phyloP scores from a whole-genome alignment of 2,329 filamentous ascomycete genomes.

The Penicillium aurantiogriseum region DNA sequence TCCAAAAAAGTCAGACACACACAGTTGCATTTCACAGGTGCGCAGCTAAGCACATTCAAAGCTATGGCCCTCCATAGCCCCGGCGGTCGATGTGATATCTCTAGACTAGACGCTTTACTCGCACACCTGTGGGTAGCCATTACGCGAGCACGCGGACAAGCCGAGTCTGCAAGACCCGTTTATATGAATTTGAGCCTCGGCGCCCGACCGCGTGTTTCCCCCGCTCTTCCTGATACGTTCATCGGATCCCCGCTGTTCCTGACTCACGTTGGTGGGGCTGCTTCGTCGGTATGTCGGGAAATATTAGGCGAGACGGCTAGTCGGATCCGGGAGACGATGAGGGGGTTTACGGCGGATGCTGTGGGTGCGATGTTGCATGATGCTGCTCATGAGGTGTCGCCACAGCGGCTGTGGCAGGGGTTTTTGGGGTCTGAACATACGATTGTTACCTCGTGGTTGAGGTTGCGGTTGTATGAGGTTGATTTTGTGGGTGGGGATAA shows the following conservation, averaged over 20 bases:
- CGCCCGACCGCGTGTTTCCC: slow-evolving; percentile 39
- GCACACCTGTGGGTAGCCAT: slow-evolving; percentile 3
- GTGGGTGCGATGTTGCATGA: slow-evolving; percentile 46
- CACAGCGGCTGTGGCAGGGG: slow-evolving; percentile 51
- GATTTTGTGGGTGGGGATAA: slow-evolving; percentile 37
- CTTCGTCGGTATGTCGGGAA: background rate
- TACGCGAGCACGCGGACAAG: background rate
- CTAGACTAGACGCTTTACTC: slow-evolving; percentile 3
- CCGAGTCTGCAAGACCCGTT: background rate
- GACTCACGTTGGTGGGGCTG: slow-evolving; percentile 33
- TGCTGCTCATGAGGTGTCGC: slow-evolving; percentile 44
- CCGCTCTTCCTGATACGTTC: slow-evolving; percentile 43
- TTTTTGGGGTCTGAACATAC: slow-evolving; percentile 47
- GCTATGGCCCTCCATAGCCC: background rate
- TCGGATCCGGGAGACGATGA: slow-evolving; percentile 38
- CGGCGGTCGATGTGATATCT: background rate
- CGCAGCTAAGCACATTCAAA: background rate
- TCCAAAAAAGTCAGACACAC: background rate
- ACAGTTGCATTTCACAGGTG: slow-evolving; percentile 2
- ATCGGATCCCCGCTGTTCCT: slow-evolving; percentile 48
- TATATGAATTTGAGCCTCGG: slow-evolving; percentile 44
- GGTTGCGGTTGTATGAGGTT: slow-evolving; percentile 33
- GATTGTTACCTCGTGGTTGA: slow-evolving; percentile 47
- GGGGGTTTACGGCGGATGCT: slow-evolving; percentile 38
- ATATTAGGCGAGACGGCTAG: slow-evolving; percentile 9